Evolutionary conservation across 768 basidiomycete genomes (phyloP), one percentile per base, ranked within the genome.

Genomic region (Pilatotrama ljubarskyi): DNA sequence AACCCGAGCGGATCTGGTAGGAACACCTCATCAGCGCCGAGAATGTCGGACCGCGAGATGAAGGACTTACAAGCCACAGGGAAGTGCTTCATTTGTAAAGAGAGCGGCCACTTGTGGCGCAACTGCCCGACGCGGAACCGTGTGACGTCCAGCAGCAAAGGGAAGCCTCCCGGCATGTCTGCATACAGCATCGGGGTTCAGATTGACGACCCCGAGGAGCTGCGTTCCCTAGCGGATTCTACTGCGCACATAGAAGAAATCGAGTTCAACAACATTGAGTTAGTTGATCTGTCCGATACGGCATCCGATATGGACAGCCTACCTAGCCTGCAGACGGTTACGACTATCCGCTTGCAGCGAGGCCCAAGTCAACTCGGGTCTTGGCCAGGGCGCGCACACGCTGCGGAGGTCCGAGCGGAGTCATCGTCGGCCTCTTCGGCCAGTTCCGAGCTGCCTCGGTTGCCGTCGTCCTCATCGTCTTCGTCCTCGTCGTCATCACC

Each of bases 11-110:
- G 9, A 10, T 13, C 29, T 32, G 29, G 29, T 32, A 32, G 29
- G 29, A 32, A 32, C 29, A 32, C 29, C 29, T 40, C 38, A 5
- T 40, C n/a, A 13, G 41, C 41, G 41, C 8, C 17, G 24, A 20
- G 6, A 10, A 44, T 62, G 32, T 29, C 29, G 5, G 46, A 54
- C 15, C 38, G 38, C 8, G 62, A 63, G 25, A 37, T 48, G 35
- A 37, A 38, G 9, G 44, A 61, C 14, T 26, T 61, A 1, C 2
- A 6, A 0, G 56, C 50, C 1, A 55, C 51, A 0, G 59, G 59
- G n/a, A 54, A 55, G 36, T 66, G 65, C 42, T 66, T 64, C 42
- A 8, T 13, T 5, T 66, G 65, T 32, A 24, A 50, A 8, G 49
- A 64, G 32, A 38, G 35, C 1, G 65, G 65, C 0, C 65, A 66